phyloP scores from a whole-genome alignment of 1,284 basidiomycete species.

The Coriolopsis trogii region DNA sequence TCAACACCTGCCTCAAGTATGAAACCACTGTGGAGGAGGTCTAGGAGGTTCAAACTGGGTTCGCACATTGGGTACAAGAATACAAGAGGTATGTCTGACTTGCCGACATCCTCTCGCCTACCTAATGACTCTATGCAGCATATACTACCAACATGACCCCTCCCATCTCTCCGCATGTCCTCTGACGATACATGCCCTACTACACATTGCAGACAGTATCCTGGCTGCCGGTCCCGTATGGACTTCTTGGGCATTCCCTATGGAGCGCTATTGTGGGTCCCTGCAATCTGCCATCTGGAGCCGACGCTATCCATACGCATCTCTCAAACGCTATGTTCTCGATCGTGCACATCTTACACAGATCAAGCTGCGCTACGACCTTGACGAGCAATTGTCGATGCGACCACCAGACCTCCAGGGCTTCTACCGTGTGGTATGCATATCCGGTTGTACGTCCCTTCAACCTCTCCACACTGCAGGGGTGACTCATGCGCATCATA shows the following conservation, averaged over 20 bases:
- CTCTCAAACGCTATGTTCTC: slow-evolving; percentile 27
- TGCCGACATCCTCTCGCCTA: background rate
- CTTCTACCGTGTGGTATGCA: background rate
- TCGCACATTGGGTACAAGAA: slow-evolving; percentile 42
- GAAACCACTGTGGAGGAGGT: slow-evolving; percentile 39
- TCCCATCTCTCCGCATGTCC: slow-evolving; percentile 34
- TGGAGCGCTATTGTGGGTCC: slow-evolving; percentile 41
- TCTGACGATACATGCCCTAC: slow-evolving; percentile 39
- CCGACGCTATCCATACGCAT: slow-evolving; percentile 30
- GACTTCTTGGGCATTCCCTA: slow-evolving; percentile 42
- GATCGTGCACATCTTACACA: slow-evolving; percentile 9
- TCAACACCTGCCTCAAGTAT: slow-evolving; percentile 44
- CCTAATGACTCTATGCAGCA: slow-evolving; percentile 16
- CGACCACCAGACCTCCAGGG: background rate
- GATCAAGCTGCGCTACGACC: slow-evolving; percentile 10
- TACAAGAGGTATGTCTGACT: slow-evolving; percentile 40
- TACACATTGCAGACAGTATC: slow-evolving; percentile 40
- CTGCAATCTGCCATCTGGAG: slow-evolving; percentile 31
- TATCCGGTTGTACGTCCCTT: background rate
- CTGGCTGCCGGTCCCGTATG: slow-evolving; percentile 38
- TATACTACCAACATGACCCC: slow-evolving; percentile 38
- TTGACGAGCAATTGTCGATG: background rate
- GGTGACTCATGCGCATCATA: background rate
- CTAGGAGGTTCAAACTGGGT: slow-evolving; percentile 32
- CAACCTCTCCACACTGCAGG: background rate